Percentiles rank a stretch among this genome's conserved stretches.
These are phyloP conservation scores for Tillandsia leiboldiana DNA, from an alignment of 176 grass and related monocot genomes.

Conservation along the genomic window DNA sequence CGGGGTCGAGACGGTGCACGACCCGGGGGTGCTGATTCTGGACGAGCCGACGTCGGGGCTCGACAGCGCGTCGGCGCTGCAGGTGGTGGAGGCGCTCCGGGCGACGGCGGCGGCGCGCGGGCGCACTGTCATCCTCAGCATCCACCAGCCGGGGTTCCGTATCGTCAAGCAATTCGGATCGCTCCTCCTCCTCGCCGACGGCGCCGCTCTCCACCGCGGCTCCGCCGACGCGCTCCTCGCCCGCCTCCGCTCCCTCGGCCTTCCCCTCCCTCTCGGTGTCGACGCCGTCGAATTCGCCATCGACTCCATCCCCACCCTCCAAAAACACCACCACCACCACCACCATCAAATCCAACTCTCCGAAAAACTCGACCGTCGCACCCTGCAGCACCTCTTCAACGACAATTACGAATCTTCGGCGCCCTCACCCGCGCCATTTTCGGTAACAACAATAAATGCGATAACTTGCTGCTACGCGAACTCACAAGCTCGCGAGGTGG, in stretches of 20 bases:
- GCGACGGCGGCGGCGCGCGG: constrained; percentile 44
- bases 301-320: constrained; percentile 44
- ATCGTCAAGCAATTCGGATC: constrained; percentile 59
- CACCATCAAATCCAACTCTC: neutral
- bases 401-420: constrained; percentile 29
- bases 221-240: constrained; percentile 35
- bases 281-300: constrained; percentile 64
- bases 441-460: neutral
- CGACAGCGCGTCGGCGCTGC: constrained; percentile 59
- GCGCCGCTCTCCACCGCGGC: constrained; percentile 57
- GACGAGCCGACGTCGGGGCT: constrained; percentile 80
- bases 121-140: constrained; percentile 55
- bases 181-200: constrained; percentile 51
- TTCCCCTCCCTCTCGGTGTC: constrained; percentile 39
- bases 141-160: constrained; percentile 62
- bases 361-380: constrained; percentile 36
- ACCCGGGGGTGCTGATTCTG: constrained; percentile 50
- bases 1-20: constrained; percentile 54
- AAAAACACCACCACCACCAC: neutral
- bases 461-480: constrained; percentile 30
- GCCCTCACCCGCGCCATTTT: neutral
- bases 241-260: constrained; percentile 27
- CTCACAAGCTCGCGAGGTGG: constrained; percentile 39
- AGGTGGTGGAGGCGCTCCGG: constrained; percentile 46
- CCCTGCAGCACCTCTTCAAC: constrained; percentile 75